Base-by-base conservation (phyloP, 257 asterid genomes). In the Schizonepeta tenuifolia region DNA sequence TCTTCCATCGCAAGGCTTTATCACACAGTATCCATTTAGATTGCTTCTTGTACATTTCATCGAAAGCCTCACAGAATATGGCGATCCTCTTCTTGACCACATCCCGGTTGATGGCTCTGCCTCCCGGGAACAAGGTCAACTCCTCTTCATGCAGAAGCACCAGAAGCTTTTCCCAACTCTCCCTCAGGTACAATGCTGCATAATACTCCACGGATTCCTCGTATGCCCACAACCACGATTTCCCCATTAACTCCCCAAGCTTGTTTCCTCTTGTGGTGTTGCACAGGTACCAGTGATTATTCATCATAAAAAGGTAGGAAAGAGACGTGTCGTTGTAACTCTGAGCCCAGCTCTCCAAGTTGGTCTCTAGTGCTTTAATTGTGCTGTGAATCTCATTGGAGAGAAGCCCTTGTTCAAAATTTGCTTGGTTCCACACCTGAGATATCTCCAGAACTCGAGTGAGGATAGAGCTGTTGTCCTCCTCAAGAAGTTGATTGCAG, bases 191-290 rank as follows among this genome's bases (percentile, higher is more conserved):
- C 58, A 75, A 55, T 26, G 75, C 77, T 47, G 83, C 78, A 49
- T 82, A 81, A 38, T 86, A 74, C 71, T 88, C 87, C 21, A 73
- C 62, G 17, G 86, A 79, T 49, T 88, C 90, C 55, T 91, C 89
- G 8, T 81, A 80, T 14, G 80, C 77, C 69, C 71, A 76, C 57
- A 81, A 11, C 98, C 96, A 91, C 50, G 88, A 76, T 5, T 78
- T 20, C 60, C 97, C 97, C 96, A 94, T 77, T 46, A 94, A 47
- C 28, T 87, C 88, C 12, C 90, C 90, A 3, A 94, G 93, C 75
- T 88, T 82, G 33, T 88, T 87, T 46, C 85, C 90, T n/a, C 76
- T 81, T 17, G 76, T 63, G 47, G 60, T 83, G 81, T 74, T 86
- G 79, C 75, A 82, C 33, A 94, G 60, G 73, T 82, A 86, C 96